These are phyloP conservation scores for Pinus tabuliformis DNA, from an alignment of 75 land plant genomes.

Conservation along the genomic window DNA sequence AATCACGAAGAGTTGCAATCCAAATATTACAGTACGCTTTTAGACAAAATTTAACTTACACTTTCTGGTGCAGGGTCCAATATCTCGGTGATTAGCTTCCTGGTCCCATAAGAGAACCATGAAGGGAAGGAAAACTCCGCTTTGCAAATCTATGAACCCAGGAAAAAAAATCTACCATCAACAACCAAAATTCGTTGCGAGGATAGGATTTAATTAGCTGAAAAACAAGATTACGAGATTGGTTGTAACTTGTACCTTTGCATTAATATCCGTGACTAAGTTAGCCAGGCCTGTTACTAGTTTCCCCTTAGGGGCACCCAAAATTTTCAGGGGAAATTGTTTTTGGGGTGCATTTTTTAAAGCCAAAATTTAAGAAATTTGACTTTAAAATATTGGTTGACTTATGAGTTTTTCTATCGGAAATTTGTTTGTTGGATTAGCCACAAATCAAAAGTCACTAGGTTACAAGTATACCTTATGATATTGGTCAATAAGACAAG, in stretches of 20 bases:
- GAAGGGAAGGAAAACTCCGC: slow-evolving; percentile 41
- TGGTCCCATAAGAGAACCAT: slow-evolving; percentile 45
- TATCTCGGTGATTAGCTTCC: slow-evolving; percentile 35
- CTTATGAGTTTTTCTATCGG: neutral
- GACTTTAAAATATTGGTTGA: neutral
- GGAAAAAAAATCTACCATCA: neutral
- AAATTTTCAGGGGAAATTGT: too few species aligned
- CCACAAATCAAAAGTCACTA: neutral
- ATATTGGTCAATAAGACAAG: slow-evolving; percentile 30
- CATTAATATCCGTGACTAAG: too few species aligned
- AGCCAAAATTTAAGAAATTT: neutral
- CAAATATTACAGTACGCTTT: neutral
- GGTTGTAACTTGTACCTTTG: too few species aligned
- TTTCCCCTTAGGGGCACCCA: too few species aligned
- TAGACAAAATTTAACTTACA: slow-evolving; percentile 17
- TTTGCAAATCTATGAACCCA: slow-evolving; percentile 25
- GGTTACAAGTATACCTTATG: slow-evolving; percentile 34
- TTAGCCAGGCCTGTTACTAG: too few species aligned
- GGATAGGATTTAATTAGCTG: too few species aligned
- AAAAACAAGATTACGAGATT: too few species aligned
- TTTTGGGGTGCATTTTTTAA: neutral
- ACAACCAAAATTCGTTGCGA: neutral
- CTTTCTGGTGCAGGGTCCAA: slow-evolving; percentile 31
- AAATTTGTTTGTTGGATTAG: neutral
- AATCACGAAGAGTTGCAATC: neutral